phyloP scores from a whole-genome alignment of 129 eudicot species.

The Rutidosis leptorrhynchoides region DNA sequence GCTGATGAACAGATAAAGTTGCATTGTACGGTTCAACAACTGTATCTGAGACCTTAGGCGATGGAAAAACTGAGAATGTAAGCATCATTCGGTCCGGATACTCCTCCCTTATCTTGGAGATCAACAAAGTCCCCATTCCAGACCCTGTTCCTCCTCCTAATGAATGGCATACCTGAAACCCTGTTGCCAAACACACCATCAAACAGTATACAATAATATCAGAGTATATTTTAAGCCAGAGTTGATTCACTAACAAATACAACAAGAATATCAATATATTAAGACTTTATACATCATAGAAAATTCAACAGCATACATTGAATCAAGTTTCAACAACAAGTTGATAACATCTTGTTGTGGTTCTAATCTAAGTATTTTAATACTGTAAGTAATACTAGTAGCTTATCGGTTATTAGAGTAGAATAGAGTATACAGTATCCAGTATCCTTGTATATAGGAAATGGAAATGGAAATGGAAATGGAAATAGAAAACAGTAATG shows the following conservation, averaged over 20 bases:
- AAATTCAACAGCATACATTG: background rate
- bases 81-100: slow-evolving; percentile 84
- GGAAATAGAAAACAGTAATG: slow-evolving; percentile 5
- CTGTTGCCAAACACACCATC: slow-evolving; percentile 30
- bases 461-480: too few relatives aligned
- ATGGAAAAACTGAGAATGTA: slow-evolving; percentile 76
- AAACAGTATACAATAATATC: slow-evolving; percentile 5
- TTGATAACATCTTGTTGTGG: background rate
- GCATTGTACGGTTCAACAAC: slow-evolving; percentile 87
- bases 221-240: background rate
- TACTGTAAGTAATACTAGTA: background rate
- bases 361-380: background rate
- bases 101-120: slow-evolving; percentile 79
- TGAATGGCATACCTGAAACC: slow-evolving; percentile 82
- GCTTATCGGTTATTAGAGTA: background rate
- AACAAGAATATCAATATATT: background rate
- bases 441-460: background rate
- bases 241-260: slow-evolving; percentile 2
- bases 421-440: too few relatives aligned
- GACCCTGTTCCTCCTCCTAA: slow-evolving; percentile 85
- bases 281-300: background rate
- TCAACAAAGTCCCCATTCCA: slow-evolving; percentile 68
- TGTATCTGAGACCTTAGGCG: slow-evolving; percentile 77
- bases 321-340: background rate
- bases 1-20: slow-evolving; percentile 72